Conservation (phyloP, 1,139 yeast genomes). For the Hanseniaspora gamundiae region DNA sequence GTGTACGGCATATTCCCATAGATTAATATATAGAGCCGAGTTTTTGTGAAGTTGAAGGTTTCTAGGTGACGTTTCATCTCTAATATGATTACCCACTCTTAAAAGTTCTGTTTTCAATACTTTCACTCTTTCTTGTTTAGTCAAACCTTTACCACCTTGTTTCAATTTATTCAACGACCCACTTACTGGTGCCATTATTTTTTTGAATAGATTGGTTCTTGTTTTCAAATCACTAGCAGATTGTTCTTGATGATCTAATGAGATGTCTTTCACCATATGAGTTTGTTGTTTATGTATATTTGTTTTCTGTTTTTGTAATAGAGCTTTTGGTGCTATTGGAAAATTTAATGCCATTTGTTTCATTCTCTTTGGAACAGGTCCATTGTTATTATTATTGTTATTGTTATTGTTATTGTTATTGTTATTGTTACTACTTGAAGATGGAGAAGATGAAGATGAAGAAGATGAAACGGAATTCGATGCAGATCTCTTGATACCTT, state of each 20-base stretch:
- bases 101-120: slow-evolving; percentile 63
- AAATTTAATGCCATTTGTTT: slow-evolving; percentile 2
- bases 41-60: slow-evolving; percentile 2
- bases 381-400: no score
- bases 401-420: no score
- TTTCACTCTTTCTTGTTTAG: slow-evolving; percentile 74
- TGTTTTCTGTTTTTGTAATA: slow-evolving; percentile 1
- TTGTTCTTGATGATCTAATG: neutral
- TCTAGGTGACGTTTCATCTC: slow-evolving; percentile 12
- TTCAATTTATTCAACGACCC: slow-evolving; percentile 63
- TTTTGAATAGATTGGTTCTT: slow-evolving; percentile 52
- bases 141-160: slow-evolving; percentile 71
- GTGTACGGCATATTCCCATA: slow-evolving; percentile 84
- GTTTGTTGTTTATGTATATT: no score
- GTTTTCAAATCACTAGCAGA: slow-evolving; percentile 25
- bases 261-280: slow-evolving; percentile 1
- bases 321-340: slow-evolving; percentile 3
- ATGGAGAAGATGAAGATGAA: no score
- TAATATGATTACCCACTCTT: slow-evolving; percentile 53
- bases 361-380: slow-evolving; percentile 2
- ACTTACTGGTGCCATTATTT: slow-evolving; percentile 57
- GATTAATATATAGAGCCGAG: slow-evolving; percentile 37
- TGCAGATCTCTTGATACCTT: slow-evolving; percentile 11
- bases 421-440: no score
- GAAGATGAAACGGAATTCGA: slow-evolving; percentile 3